A percentile compares a stretch with the other conserved stretches of the same genome.
Conservation (phyloP, 2,329 filamentous ascomycete species). For the Zarea fungicola region DNA sequence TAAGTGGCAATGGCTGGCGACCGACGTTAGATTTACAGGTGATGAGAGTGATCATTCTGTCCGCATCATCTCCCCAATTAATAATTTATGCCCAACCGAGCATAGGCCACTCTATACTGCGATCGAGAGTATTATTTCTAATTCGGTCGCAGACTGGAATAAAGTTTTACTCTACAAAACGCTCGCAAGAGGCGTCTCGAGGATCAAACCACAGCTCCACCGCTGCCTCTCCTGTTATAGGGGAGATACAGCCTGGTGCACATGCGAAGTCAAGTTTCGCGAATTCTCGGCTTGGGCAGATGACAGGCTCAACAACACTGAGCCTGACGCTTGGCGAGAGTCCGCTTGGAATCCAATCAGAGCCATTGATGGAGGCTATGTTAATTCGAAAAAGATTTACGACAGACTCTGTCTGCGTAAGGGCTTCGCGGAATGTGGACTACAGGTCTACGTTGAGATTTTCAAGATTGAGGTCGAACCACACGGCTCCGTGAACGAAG, state of each 20-base stretch:
- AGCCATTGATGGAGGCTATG: not conserved
- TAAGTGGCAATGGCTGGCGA: not conserved
- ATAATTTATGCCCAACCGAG: not conserved
- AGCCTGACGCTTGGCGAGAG: not conserved
- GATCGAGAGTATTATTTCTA: not conserved
- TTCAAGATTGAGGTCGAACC: not conserved
- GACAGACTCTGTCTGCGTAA: not conserved
- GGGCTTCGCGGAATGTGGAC: not conserved
- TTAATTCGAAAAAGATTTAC: not conserved
- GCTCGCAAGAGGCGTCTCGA: not conserved
- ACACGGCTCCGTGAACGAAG: not conserved
- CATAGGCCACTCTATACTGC: not conserved
- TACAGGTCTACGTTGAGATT: slow-evolving; percentile 4
- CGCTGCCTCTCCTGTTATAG: not conserved
- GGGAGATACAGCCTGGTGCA: not conserved
- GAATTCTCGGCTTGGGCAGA: not conserved
- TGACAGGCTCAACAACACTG: not conserved
- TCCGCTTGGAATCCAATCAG: not conserved
- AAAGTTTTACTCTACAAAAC: not conserved
- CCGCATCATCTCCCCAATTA: not conserved
- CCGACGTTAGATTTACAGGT: not conserved
- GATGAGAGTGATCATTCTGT: not conserved
- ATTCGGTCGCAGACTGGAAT: slow-evolving; percentile 1
- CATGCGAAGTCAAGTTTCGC: not conserved
- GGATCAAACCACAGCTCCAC: not conserved